Conservation (phyloP, 2,329 filamentous ascomycete genomes). For the Fusarium drepaniforme region DNA sequence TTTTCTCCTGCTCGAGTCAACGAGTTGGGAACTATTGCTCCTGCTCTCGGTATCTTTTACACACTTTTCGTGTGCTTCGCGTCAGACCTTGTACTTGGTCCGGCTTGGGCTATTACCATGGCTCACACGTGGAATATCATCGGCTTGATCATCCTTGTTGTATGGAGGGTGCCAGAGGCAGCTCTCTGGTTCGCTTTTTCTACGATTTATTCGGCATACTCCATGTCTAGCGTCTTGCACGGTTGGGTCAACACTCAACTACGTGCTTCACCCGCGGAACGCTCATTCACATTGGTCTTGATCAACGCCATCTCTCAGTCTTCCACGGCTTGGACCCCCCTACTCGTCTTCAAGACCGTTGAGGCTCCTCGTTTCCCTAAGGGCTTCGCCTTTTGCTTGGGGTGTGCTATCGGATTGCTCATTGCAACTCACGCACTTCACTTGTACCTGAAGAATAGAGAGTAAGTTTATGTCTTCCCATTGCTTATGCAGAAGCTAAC, state of each 20-base stretch:
- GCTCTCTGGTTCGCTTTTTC: constrained; percentile 50
- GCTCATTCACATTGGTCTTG: constrained; percentile 62
- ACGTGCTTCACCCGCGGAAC: constrained; percentile 57
- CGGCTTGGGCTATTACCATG: constrained; percentile 66
- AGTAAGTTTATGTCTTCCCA: not conserved
- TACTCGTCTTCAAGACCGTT: constrained; percentile 62
- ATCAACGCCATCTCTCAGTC: constrained; percentile 65
- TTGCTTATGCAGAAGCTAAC: not conserved
- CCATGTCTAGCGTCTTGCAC: constrained; percentile 67
- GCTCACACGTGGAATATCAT: constrained; percentile 63
- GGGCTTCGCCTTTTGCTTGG: constrained; percentile 53
- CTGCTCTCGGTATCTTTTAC: constrained; percentile 69
- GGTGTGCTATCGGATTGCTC: not conserved
- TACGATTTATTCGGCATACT: constrained; percentile 61
- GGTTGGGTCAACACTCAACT: constrained; percentile 68
- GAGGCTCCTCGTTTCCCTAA: constrained; percentile 48
- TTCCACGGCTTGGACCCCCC: constrained; percentile 66
- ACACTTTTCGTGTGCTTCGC: constrained; percentile 65
- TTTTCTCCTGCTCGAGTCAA: constrained; percentile 62
- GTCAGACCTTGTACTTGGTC: constrained; percentile 65
- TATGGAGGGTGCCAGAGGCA: constrained; percentile 67
- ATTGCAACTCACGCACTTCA: constrained; percentile 2
- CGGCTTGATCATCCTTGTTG: constrained; percentile 64
- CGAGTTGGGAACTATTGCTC: constrained; percentile 63
- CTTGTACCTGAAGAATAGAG: not conserved